phyloP scores from a whole-genome alignment of 257 asterid genomes.

The Vinca minor region DNA sequence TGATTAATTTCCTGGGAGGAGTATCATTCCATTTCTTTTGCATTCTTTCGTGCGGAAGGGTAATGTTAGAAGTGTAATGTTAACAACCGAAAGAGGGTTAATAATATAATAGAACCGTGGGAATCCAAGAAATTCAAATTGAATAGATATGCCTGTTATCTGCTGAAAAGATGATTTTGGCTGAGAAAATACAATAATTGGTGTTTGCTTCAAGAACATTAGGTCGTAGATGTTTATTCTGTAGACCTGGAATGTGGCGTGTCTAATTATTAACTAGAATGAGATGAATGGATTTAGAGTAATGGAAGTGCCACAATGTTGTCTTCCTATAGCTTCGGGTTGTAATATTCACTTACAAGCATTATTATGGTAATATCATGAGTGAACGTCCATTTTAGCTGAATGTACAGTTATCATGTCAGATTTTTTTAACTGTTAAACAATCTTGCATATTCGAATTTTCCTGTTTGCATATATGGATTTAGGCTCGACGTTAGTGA shows the following conservation, averaged over 20 bases:
- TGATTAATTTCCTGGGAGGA: not conserved
- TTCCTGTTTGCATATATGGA: no score
- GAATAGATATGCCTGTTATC: no score
- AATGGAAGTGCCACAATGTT: not conserved
- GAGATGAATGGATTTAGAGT: not conserved
- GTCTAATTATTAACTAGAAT: no score
- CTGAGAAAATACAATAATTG: not conserved
- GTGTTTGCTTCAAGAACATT: no score
- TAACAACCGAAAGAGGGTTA: no score
- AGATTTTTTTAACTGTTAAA: not conserved
- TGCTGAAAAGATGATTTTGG: not conserved
- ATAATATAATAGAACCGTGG: not conserved
- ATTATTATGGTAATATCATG: not conserved
- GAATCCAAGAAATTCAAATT: not conserved
- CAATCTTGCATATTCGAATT: not conserved
- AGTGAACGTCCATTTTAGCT: not conserved
- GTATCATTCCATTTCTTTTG: no score
- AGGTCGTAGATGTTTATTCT: no score
- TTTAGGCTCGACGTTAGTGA: not conserved
- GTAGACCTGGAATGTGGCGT: no score
- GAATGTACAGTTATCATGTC: not conserved
- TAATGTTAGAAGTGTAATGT: no score
- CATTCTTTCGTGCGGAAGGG: no score
- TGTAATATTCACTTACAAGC: not conserved
- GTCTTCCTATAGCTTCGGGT: not conserved